Evolutionary conservation across 306 rosid species (phyloP), one percentile per base, ranked within the genome.

Genomic region (Quercus robur): DNA sequence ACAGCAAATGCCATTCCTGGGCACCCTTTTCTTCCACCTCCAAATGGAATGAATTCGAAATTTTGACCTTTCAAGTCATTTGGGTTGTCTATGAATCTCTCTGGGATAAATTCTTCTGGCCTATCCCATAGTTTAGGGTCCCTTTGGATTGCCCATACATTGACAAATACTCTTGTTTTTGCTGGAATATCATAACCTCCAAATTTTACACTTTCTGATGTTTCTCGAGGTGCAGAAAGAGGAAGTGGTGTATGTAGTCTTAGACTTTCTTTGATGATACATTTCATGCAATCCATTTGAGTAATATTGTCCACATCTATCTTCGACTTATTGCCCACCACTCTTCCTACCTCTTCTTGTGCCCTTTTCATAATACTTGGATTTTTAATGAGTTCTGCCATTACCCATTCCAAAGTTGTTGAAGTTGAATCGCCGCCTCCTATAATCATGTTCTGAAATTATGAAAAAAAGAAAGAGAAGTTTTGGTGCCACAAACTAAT

Each of bases 161-260:
- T 86, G 46, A 86, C 51, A n/a, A 56, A 23, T 1, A 86, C 81
- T 2, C 20, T 59, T 4, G 87, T 78, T 78, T 81, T 78, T 0
- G 73, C 44, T 0, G 63, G 83, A 56, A 83, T 66, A 1, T 59
- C 18, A 57, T 73, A 83, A 1, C 81, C 81, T 17, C 79, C 78
- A 4, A 86, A 3, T 3, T 80, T 38, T 0, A 59, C 70, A 4
- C 9, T 46, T 3, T 1, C 23, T 1, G 26, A 5, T 68, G 85
- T 75, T 75, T 84, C 68, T 33, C 90, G 56, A 14, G 82, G 85
- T 2, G 67, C 38, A 19, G 67, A 18, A 0, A 81, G 72, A 64
- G 87, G 89, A 9, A 4, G 28, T 5, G 87, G 75, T 9, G 87
- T 85, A 21, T 83, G 89, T 0, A 80, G 33, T 28, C 89, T 79